Evolutionary conservation across 805 yeast species (phyloP).

Genomic region (Cyberlindnera xylosilytica): DNA sequence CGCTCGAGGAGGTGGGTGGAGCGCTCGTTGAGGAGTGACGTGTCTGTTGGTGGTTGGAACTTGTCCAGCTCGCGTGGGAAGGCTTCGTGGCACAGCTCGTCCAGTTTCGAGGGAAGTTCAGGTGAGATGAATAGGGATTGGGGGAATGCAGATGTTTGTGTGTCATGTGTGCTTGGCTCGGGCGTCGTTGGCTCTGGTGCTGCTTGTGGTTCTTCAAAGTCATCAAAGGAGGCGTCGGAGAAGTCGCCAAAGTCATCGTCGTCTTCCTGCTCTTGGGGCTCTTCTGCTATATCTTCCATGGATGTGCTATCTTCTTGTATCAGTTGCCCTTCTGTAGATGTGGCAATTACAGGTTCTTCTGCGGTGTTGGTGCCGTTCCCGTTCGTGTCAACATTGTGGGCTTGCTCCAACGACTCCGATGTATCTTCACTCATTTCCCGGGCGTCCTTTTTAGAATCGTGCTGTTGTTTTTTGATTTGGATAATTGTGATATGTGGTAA

Average conservation of each 20-base stretch:
- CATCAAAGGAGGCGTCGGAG: slow-evolving; percentile 34
- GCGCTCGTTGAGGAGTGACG: slow-evolving; percentile 29
- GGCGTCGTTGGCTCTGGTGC: slow-evolving; percentile 1
- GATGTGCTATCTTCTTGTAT: too few relatives aligned
- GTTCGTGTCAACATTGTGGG: too few relatives aligned
- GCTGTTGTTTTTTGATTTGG: too few relatives aligned
- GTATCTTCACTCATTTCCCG: background rate
- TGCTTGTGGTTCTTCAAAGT: slow-evolving; percentile 25
- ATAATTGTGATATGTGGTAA: too few relatives aligned
- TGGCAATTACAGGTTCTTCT: too few relatives aligned
- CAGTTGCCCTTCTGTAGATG: too few relatives aligned
- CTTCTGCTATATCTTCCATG: too few relatives aligned
- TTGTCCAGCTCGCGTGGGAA: slow-evolving; percentile 11
- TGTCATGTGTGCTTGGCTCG: background rate
- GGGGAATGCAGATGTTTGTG: slow-evolving; percentile 10
- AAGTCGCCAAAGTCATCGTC: slow-evolving; percentile 27
- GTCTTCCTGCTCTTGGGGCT: background rate
- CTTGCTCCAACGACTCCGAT: background rate
- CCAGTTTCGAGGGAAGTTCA: slow-evolving; percentile 7
- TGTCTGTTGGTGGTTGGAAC: slow-evolving; percentile 10
- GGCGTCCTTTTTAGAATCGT: too few relatives aligned
- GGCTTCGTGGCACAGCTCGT: slow-evolving; percentile 10
- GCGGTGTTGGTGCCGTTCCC: too few relatives aligned
- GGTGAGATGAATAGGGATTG: slow-evolving; percentile 15
- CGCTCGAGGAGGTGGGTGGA: slow-evolving; percentile 42